A percentile compares a stretch with the other conserved stretches of the same genome.
phyloP scores from a whole-genome alignment of 495 filamentous ascomycete genomes.

The Penicillium manginii region DNA sequence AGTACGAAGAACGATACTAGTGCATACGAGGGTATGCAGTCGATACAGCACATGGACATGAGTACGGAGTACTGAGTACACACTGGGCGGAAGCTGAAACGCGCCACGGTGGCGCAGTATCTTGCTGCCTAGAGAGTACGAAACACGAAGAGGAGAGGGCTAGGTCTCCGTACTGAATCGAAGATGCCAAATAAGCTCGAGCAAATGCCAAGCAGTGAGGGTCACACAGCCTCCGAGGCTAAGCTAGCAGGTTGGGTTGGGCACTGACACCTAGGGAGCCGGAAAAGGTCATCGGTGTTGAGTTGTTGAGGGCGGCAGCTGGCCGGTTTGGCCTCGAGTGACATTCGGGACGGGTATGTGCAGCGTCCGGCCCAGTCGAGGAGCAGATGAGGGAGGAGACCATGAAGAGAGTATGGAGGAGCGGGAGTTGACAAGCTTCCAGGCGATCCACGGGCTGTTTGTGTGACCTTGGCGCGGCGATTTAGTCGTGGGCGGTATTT shows the following conservation, averaged over 20 bases:
- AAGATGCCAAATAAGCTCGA: not conserved
- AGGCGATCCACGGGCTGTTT: not conserved
- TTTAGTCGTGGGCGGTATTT: not conserved
- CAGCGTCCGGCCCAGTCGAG: not conserved
- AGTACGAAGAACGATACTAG: not conserved
- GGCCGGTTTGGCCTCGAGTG: not conserved
- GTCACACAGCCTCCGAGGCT: not conserved
- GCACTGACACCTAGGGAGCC: not conserved
- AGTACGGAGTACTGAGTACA: not conserved
- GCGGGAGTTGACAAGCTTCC: not conserved
- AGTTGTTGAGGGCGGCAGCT: not conserved
- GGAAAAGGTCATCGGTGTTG: not conserved
- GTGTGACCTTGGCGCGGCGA: not conserved
- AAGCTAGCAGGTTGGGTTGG: not conserved
- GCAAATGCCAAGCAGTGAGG: slow-evolving; percentile 8
- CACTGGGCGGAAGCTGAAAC: slow-evolving; percentile 1
- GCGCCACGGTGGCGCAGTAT: slow-evolving; percentile 7
- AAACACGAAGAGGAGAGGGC: no score
- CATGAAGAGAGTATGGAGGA: not conserved
- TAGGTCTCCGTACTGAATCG: not conserved
- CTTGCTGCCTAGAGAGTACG: slow-evolving; percentile 10
- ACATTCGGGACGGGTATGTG: slow-evolving; percentile 1
- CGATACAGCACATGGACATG: no score
- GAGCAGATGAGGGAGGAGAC: not conserved
- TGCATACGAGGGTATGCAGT: not conserved